Base-by-base conservation (phyloP, 345 rosid species). In the Gossypium sturtianum region DNA sequence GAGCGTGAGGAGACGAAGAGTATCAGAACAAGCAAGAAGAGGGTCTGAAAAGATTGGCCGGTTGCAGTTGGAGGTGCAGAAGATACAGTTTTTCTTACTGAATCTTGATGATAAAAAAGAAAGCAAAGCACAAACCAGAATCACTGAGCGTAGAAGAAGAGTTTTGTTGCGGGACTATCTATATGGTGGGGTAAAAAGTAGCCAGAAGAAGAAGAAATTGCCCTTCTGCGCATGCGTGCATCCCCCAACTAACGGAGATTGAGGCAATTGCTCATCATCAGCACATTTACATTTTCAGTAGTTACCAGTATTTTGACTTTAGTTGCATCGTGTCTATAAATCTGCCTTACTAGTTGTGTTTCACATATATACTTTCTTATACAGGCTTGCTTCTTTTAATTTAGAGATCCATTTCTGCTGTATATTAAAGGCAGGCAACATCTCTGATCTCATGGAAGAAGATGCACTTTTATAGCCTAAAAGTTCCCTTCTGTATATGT, bases 31-130 rank as follows among this genome's bases (percentile, higher is more conserved):
- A 77, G 95, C 97, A 62, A 88, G 89, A 77, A 86, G 89, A 79
- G 92, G 84, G 70, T 90, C 97, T 2, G 98, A 96, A 85, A 93
- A 87, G 86, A 87, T 90, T 12, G 93, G 97, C 20, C 82, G 91
- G 75, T 81, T 96, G 82, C 97, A 96, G 81, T 65, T 91, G 78
- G 98, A 96, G 87, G 88, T 93, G 83, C 97, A 91, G 86, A 93
- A 89, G 80, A 62, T 96, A 67, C 98, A 91, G 86, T 86, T 85
- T 79, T 79, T 93, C 58, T 74, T 96, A 53, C 64, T 87, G 81
- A 91, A 90, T 83, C 75, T 90, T 12, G 97, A 95, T 15, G 94
- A 81, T 62, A 89, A 87, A 60, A 86, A 84, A 77, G 88, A 82
- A 79, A 82, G 88, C 76, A 77, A 75, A 73, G 93, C 84, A 0